Base-by-base conservation (phyloP, 2,329 filamentous ascomycete species). In the Geosmithia morbida region DNA sequence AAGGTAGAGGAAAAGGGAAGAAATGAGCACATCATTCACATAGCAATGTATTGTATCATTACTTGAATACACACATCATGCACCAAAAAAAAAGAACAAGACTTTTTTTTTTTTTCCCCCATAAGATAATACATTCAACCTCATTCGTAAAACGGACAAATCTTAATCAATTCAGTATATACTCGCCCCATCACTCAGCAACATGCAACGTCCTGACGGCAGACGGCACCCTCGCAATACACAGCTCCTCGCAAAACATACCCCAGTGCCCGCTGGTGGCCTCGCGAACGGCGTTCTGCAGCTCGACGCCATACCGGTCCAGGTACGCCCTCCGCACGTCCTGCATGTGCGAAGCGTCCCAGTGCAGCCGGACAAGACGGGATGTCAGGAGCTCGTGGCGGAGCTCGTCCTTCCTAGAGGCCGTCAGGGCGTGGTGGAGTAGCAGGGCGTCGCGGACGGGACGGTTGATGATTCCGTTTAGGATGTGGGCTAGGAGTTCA, bases 391-490 rank as follows among this genome's bases (percentile, higher is more conserved):
- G 69, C 61, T 96, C 90, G 43, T 85, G 83, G 29, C 90, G 80
- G 52, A 89, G 71, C 47, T 75, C 65, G 58, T 90, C 85, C 52
- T 77, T 77, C 53, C 74, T 77, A 3, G 83, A 82, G 43, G 83
- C 77, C 18, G 81, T 83, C 53, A 97, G 79, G 2, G 92, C 90
- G 67, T 97, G 92, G 63, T 94, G 82, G 2, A 98, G 72, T 2
- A 97, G 80, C 39, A 96, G 75, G 2, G 90, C 87, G 62, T 97
- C 92, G 48, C 92, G 86, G 52, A 94, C 87, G 6, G 92, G 89
- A 50, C 85, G 85, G 68, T 97, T 97, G 68, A 97, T 94, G 49
- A 94, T 81, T 57, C 92, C 92, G 66, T 97, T 96, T 58, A 98
- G 82, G 55, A 97, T 87, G 64, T 97, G 92, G 0, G 88, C 87